phyloP scores from a whole-genome alignment of 805 yeast genomes.

The Candida takata region DNA sequence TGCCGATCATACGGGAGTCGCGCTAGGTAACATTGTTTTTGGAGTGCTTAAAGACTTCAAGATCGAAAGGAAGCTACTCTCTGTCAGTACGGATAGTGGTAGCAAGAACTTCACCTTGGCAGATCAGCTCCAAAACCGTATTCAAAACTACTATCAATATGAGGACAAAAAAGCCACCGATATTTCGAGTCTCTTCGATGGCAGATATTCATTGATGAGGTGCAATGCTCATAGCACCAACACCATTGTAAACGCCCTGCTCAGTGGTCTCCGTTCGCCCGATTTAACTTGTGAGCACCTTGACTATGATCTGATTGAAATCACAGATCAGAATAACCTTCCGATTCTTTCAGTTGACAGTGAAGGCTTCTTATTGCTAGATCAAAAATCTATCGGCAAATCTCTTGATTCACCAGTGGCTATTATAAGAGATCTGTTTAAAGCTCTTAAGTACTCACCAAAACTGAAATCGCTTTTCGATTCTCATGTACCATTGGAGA shows the following conservation, averaged over 20 bases:
- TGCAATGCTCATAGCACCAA: background rate
- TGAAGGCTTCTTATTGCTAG: background rate
- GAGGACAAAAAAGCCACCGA: background rate
- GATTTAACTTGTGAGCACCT: background rate
- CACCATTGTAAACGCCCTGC: background rate
- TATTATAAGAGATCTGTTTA: background rate
- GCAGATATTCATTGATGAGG: background rate
- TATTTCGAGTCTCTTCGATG: background rate
- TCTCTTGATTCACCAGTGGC: background rate
- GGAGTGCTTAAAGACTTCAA: background rate
- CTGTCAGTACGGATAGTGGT: background rate
- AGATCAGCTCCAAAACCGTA: background rate
- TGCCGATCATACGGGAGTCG: background rate
- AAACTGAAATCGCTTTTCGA: background rate
- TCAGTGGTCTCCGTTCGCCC: background rate
- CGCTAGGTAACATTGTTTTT: background rate
- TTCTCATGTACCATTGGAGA: background rate
- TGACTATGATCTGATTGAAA: too few species aligned
- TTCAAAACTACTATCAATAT: background rate
- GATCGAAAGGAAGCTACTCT: background rate
- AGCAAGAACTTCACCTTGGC: background rate
- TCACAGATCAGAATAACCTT: too few species aligned
- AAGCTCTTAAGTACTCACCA: background rate
- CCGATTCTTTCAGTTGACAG: too few species aligned
- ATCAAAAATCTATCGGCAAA: background rate